phyloP scores from a whole-genome alignment of 208 protist species.

The Acanthamoeba castellanii region DNA sequence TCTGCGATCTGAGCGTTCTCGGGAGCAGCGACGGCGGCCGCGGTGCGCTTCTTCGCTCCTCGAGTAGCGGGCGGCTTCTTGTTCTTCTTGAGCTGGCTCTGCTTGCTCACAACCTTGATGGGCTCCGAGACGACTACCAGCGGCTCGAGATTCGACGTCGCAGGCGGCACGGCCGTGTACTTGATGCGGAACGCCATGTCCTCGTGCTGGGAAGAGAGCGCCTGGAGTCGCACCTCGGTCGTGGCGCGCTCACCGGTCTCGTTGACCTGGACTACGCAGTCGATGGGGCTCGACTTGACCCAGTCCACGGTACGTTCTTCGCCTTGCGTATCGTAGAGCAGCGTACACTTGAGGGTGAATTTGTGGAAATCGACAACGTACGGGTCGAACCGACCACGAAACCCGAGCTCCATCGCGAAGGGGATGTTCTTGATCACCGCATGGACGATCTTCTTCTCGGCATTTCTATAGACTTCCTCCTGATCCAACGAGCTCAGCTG shows the following conservation, averaged over 20 bases:
- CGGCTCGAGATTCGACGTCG: background rate
- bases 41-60: background rate
- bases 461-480: slow-evolving; percentile 3
- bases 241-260: background rate
- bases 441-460: slow-evolving; percentile 34
- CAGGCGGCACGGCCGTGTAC: background rate
- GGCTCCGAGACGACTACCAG: background rate
- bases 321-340: slow-evolving; percentile 17
- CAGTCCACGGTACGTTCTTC: background rate
- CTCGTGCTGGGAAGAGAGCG: slow-evolving; percentile 41
- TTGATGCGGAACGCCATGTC: slow-evolving; percentile 1
- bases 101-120: slow-evolving; percentile 42
- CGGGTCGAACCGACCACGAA: background rate
- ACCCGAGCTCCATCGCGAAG: slow-evolving; percentile 4
- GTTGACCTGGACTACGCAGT: background rate
- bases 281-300: slow-evolving; percentile 10
- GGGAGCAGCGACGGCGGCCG: background rate
- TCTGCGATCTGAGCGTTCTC: background rate
- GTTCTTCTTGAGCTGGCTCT: slow-evolving; percentile 10
- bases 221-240: background rate
- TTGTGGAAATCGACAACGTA: slow-evolving; percentile 12
- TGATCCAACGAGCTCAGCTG: background rate
- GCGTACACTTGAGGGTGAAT: background rate
- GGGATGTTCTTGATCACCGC: slow-evolving; percentile 1
- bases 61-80: background rate